Evolutionary conservation across 1,139 yeast species (phyloP), one percentile per base, ranked within the genome.

Genomic region (Sporopachydermia cereana): DNA sequence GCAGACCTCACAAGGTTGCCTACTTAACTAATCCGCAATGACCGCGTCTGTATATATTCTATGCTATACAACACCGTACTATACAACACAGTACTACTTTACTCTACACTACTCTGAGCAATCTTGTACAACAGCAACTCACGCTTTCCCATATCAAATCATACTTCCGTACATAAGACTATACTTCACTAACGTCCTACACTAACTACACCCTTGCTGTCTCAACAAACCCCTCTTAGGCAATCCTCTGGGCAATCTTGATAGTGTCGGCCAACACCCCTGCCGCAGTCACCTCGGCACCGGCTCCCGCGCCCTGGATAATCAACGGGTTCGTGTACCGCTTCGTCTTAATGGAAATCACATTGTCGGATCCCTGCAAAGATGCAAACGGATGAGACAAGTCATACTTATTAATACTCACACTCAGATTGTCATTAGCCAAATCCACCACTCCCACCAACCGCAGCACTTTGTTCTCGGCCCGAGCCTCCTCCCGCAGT

Each of bases 301-400:
- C 98, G 30, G 98, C 98, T 48, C 96, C 98, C 41, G 98, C 98
- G 65, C 99, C 98, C 72, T 91, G 98, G 54, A 91, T 75, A 53
- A 91, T 83, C 63, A 91, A 74, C 48, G 98, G 98, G 64, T 85
- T 86, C 43, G 84, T 76, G 66, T 91, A 91, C 68, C 98, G 84
- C 57, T 84, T 79, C 30, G 96, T 82, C 62, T 80, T 83, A 67
- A 91, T 84, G 18, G 96, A 79, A 50, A 93, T 84, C 49, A 93
- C 96, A 60, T 93, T 93, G 62, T 91, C 97, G 52, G 96, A 84
- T 43, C 97, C 97, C 69, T 85, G 84, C 61, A 93, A 75, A 2
- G 95, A 75, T 42, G 98, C 97, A 61, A 91, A 93, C 46, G 98
- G 97, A 62, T 91, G 98, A 53, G 93, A 83, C 49, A 74, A 72